Evolutionary conservation across 768 basidiomycete genomes (phyloP).

Genomic region (Rhodotorula babjevae): DNA sequence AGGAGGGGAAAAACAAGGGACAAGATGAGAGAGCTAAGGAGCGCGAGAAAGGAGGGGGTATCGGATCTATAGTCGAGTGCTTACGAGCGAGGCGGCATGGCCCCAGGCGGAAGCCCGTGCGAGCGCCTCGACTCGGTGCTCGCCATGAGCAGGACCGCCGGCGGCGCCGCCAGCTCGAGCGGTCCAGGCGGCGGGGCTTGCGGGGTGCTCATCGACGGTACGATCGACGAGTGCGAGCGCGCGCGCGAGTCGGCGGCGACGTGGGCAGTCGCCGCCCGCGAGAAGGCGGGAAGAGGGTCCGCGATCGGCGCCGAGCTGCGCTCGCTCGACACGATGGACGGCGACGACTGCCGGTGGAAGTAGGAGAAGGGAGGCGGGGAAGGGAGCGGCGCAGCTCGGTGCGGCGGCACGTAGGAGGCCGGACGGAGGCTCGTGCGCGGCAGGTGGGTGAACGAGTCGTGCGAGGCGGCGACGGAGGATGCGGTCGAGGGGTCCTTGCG

Average conservation of each 20-base stretch:
- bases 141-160: background rate
- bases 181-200: background rate
- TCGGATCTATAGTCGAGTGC: no score
- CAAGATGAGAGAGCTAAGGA: background rate
- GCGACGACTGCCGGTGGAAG: background rate
- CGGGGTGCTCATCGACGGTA: no score
- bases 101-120: slow-evolving; percentile 9
- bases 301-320: no score
- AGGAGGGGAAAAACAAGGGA: no score
- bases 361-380: slow-evolving; percentile 10
- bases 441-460: slow-evolving; percentile 5
- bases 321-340: background rate
- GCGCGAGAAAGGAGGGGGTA: background rate
- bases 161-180: no score
- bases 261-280: background rate
- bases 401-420: slow-evolving; percentile 5
- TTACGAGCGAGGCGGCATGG: background rate
- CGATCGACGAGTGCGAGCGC: no score
- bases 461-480: background rate
- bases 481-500: background rate
- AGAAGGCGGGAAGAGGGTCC: background rate
- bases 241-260: background rate
- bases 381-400: background rate
- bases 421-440: slow-evolving; percentile 7
- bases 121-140: background rate